Percentiles rank a stretch among this genome's conserved stretches.
Conservation (phyloP, 2,329 filamentous ascomycete species). For the Fusarium pseudocircinatum region DNA sequence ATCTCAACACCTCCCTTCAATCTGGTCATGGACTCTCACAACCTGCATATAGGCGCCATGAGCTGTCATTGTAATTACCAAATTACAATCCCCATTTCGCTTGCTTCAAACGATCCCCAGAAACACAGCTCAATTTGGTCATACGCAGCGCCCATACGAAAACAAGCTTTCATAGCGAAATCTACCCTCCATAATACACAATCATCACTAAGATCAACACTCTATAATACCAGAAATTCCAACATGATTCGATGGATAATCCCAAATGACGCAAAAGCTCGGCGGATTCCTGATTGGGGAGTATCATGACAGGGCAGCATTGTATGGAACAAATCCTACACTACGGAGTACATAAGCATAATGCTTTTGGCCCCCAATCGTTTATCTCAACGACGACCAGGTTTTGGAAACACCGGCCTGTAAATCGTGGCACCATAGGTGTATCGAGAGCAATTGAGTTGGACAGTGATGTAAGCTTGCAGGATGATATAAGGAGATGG, state of each 20-base stretch:
- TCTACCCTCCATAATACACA: background rate
- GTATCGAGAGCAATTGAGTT: background rate
- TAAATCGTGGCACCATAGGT: slow-evolving; percentile 11
- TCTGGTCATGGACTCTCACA: background rate
- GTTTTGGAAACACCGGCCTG: slow-evolving; percentile 55
- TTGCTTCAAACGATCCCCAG: background rate
- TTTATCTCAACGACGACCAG: slow-evolving; percentile 32
- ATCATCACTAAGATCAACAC: background rate
- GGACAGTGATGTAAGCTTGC: slow-evolving; percentile 64
- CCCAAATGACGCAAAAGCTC: slow-evolving; percentile 45
- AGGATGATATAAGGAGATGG: slow-evolving; percentile 42
- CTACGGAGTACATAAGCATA: slow-evolving; percentile 41
- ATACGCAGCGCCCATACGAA: background rate
- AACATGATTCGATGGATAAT: background rate
- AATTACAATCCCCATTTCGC: background rate
- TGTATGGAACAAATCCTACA: slow-evolving; percentile 73
- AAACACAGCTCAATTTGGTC: background rate
- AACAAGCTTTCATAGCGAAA: background rate
- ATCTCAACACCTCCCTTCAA: background rate
- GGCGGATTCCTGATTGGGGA: slow-evolving; percentile 50
- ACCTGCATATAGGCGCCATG: background rate
- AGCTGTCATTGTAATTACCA: background rate
- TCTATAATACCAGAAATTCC: background rate
- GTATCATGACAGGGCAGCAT: slow-evolving; percentile 48
- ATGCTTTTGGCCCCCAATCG: slow-evolving; percentile 23